phyloP scores from a whole-genome alignment of 768 basidiomycete genomes.

The Ramaria rubella region DNA sequence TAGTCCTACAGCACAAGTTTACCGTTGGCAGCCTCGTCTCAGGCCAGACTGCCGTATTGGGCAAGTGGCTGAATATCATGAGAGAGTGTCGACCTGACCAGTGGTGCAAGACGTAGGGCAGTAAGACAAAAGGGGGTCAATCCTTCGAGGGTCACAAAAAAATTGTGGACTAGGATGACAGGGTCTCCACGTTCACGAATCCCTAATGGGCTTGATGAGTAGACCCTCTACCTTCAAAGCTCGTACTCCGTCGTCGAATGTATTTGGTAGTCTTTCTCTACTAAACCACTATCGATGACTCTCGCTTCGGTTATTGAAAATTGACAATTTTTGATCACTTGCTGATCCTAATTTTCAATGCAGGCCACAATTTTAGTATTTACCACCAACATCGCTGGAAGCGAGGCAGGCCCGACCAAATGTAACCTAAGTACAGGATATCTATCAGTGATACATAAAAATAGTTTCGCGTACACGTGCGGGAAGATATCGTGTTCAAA shows the following conservation, averaged over 20 bases:
- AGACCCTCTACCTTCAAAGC: constrained; percentile 1
- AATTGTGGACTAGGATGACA: constrained; percentile 12
- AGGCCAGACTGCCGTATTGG: constrained; percentile 15
- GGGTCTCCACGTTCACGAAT: not conserved
- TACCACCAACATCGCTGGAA: constrained; percentile 6
- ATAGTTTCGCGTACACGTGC: not conserved
- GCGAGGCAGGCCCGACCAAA: not conserved
- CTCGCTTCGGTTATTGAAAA: not conserved
- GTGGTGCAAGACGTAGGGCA: constrained; percentile 21
- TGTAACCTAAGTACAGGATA: constrained; percentile 27
- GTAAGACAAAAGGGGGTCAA: constrained; percentile 14
- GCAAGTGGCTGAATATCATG: constrained; percentile 17
- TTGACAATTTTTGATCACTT: constrained; percentile 9
- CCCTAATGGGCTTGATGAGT: no score
- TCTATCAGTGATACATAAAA: constrained; percentile 12
- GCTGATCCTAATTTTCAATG: constrained; percentile 19
- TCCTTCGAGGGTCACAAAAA: constrained; percentile 16
- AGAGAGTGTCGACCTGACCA: constrained; percentile 15
- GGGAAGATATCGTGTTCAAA: not conserved
- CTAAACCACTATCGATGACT: not conserved
- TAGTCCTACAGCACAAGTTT: constrained; percentile 17
- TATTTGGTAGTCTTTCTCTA: not conserved
- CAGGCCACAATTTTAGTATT: constrained; percentile 15
- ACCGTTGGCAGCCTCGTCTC: constrained; percentile 22
- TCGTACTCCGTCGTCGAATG: not conserved